Base-by-base conservation (phyloP, 306 rosid genomes). In the Inga laurina region DNA sequence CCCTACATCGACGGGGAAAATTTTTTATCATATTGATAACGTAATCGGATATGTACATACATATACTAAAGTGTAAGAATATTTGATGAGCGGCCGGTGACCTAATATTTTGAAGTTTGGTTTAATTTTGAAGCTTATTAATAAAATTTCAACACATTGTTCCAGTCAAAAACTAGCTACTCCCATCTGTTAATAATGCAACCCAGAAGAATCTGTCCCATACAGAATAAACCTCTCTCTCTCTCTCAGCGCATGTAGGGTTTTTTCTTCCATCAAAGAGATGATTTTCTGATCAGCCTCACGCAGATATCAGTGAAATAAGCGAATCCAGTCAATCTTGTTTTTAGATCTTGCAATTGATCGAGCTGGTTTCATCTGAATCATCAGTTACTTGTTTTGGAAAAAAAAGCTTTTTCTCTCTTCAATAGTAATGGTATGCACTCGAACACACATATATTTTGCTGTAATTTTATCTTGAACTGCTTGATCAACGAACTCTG, bases 271-370 rank as follows among this genome's bases (percentile, higher is more conserved):
- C 13, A 76, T 76, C 84, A 54, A 46, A 65, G 78, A 16, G 56
- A 71, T 51, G 68, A 81, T 80, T 80, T 80, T 72, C 54, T 35
- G 68, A 72, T 81, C 77, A 74, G 70, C 54, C 64, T 64, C 78
- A 14, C 4, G 10, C 27, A 24, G 52, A 39, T 44, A 57, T 57
- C 79, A 15, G 22, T 34, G 18, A 34, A 39, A 52, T 16, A 22
- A 75, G 22, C 34, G 27, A 19, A 76, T 62, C 16, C 70, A 76
- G 3, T 27, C 16, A 52, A 78, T 65, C 7, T 32, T 30, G 21
- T 15, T n/a, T 41, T 43, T 61, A 76, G 72, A 76, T 76, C 79
- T 77, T 62, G 43, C 24, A 30, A 67, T 7, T 45, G 72, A 16
- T 67, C 56, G 54, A 43, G 75, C 46, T 34, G 54, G 56, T 44